A percentile compares a stretch with the other conserved stretches of the same genome.
Conservation (phyloP, 495 filamentous ascomycete species). For the Podospora bellae-mahoneyi region DNA sequence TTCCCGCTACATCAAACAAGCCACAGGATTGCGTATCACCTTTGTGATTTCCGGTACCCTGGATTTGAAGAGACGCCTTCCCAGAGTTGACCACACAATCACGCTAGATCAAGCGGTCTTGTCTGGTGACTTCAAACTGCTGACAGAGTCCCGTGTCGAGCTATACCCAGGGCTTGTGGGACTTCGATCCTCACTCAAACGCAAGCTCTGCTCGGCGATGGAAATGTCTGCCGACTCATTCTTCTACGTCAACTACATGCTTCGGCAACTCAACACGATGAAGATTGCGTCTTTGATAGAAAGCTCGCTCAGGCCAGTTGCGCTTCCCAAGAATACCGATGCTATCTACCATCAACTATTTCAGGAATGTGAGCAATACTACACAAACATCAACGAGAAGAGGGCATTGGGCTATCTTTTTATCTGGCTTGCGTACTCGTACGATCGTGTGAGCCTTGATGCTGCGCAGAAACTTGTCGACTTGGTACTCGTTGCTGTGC, state of each 20-base stretch:
- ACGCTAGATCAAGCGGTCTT: neutral
- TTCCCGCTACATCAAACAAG: neutral
- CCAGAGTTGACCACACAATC: neutral
- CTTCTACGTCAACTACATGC: slow-evolving; percentile 10
- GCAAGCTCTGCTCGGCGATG: neutral
- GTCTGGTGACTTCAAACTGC: slow-evolving; percentile 3
- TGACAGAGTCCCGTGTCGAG: neutral
- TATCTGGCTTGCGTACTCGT: slow-evolving; percentile 7
- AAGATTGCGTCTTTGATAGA: slow-evolving; percentile 4
- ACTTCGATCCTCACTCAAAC: neutral
- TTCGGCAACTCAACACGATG: slow-evolving; percentile 2
- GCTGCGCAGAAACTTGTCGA: slow-evolving; percentile 6
- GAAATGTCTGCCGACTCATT: slow-evolving; percentile 7
- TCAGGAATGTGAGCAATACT: slow-evolving; percentile 11
- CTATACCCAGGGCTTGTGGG: neutral
- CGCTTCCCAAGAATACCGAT: slow-evolving; percentile 2
- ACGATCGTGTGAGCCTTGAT: neutral
- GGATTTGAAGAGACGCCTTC: neutral
- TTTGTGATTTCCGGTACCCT: neutral
- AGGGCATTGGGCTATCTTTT: slow-evolving; percentile 8
- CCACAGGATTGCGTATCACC: neutral
- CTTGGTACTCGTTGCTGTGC: neutral
- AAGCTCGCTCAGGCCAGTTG: neutral
- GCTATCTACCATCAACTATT: slow-evolving; percentile 8
- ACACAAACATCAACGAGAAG: neutral